A percentile compares a stretch with the other conserved stretches of the same genome.
These are phyloP conservation scores for Curvularia verruculosa DNA, from an alignment of 2,329 filamentous ascomycete genomes.

Conservation along the genomic window DNA sequence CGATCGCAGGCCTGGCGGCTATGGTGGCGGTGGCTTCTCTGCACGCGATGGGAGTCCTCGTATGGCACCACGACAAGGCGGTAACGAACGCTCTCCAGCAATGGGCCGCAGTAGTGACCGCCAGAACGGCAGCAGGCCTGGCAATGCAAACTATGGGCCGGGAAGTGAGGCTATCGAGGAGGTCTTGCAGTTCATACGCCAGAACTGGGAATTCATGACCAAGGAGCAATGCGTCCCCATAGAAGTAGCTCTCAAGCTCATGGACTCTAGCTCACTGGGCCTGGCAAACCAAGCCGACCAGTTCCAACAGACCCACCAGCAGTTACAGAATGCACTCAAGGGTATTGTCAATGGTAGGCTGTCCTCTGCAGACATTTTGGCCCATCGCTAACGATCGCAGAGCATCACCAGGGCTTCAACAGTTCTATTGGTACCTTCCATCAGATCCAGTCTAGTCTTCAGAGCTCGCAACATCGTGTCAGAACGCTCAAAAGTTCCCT, in stretches of 20 bases:
- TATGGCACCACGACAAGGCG: conserved; percentile 44
- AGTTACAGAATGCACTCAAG: conserved; percentile 91
- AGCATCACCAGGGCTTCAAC: conserved; percentile 99
- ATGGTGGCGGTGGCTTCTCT: conserved; percentile 39
- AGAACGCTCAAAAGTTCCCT: conserved; percentile 83
- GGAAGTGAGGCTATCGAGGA: conserved; percentile 56
- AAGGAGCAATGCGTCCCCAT: conserved; percentile 88
- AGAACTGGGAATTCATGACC: conserved; percentile 92
- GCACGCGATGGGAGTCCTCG: conserved; percentile 34
- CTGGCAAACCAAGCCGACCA: conserved; percentile 85
- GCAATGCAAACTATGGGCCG: conserved; percentile 44
- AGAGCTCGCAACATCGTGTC: conserved; percentile 84
- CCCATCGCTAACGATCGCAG: conserved; percentile 47
- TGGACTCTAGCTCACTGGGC: conserved; percentile 92
- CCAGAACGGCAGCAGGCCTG: conserved; percentile 32
- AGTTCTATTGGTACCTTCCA: conserved; percentile 98
- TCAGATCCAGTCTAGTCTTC: conserved; percentile 94
- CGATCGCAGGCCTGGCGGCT: conserved; percentile 43
- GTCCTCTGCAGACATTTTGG: neutral
- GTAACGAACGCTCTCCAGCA: conserved; percentile 52
- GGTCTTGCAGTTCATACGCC: conserved; percentile 80
- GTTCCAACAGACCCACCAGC: conserved; percentile 82
- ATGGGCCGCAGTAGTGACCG: conserved; percentile 51
- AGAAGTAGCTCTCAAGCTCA: conserved; percentile 90
- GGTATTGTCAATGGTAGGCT: conserved; percentile 78